Evolutionary conservation across 768 basidiomycete genomes (phyloP), one percentile per base, ranked within the genome.

Genomic region (Galerina sulciceps): DNA sequence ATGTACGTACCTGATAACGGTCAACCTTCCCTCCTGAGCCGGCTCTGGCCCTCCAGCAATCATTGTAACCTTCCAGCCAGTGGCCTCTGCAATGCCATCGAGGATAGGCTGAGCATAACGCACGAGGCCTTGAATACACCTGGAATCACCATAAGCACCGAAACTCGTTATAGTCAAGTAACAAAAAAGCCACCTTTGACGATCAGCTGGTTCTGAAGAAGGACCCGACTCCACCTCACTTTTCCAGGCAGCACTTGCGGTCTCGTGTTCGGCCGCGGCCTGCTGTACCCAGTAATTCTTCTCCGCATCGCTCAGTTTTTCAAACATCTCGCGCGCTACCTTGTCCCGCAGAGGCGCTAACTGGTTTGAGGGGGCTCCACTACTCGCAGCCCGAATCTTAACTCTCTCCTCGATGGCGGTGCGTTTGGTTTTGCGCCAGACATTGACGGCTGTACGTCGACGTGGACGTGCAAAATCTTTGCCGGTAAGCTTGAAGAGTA

Each of bases 41-140:
- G 54, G 49, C 34, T 63, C 54, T 17, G 62, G 53, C 4, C 58
- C 55, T 10, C 60, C 62, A 31, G 45, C 53, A 9, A 63, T 35
- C 11, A 62, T 10, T 4, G 45, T 52, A 2, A 38, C 35, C 11
- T 58, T 46, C 50, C 42, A 53, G 11, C 60, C 54, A 14, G 60
- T 61, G 20, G 20, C 15, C 35, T 49, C 48, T 6, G 37, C n/a
- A 8, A 51, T 22, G 17, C 41, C 10, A 20, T 57, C 56, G n/a
- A 57, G 31, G n/a, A 57, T 41, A 1, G 48, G 56, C 23, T 57
- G 48, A 13, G 40, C n/a, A n/a, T 42, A 40, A 5, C 37, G 20
- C 4, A 40, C 31, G 15, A 57, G 20, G 10, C 48, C 22, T 43
- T 43, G 22, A 18, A 57, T 57, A 5, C 35, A 35, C 23, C 56